phyloP scores from a whole-genome alignment of 2,329 filamentous ascomycete species.

The Trichoderma endophyticum region DNA sequence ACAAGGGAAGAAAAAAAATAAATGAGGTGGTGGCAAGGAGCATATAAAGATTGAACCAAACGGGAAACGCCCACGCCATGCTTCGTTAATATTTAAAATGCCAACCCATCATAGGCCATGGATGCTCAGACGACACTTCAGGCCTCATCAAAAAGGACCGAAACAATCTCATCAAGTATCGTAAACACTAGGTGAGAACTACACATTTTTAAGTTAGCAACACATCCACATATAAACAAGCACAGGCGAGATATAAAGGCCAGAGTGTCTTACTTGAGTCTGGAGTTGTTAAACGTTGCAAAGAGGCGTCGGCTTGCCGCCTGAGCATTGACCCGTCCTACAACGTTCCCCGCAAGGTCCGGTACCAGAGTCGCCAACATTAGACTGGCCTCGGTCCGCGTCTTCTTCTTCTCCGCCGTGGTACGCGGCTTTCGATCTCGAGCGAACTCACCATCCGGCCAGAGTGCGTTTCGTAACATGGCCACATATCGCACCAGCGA shows the following conservation, averaged over 20 bases:
- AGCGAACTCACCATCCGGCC: slow-evolving; percentile 66
- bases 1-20: background rate
- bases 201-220: slow-evolving; percentile 21
- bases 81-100: background rate
- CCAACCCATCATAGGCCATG: background rate
- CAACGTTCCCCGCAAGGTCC: slow-evolving; percentile 87
- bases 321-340: slow-evolving; percentile 87
- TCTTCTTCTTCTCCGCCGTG: slow-evolving; percentile 70
- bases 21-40: background rate
- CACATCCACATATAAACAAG: background rate
- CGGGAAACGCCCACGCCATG: slow-evolving; percentile 18
- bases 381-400: slow-evolving; percentile 79
- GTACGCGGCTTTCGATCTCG: slow-evolving; percentile 57
- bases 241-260: background rate
- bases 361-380: slow-evolving; percentile 88
- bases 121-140: slow-evolving; percentile 14
- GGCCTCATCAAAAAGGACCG: slow-evolving; percentile 57
- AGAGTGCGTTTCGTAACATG: slow-evolving; percentile 72
- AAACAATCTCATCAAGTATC: slow-evolving; percentile 66
- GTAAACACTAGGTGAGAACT: slow-evolving; percentile 68
- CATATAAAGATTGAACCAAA: background rate
- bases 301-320: slow-evolving; percentile 84
- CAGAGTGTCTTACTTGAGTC: slow-evolving; percentile 69
- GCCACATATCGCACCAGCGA: slow-evolving; percentile 72
- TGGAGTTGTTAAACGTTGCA: slow-evolving; percentile 85